These are phyloP conservation scores for Plasmodium yoelii DNA, from an alignment of 169 alveolate species.

Conservation along the genomic window DNA sequence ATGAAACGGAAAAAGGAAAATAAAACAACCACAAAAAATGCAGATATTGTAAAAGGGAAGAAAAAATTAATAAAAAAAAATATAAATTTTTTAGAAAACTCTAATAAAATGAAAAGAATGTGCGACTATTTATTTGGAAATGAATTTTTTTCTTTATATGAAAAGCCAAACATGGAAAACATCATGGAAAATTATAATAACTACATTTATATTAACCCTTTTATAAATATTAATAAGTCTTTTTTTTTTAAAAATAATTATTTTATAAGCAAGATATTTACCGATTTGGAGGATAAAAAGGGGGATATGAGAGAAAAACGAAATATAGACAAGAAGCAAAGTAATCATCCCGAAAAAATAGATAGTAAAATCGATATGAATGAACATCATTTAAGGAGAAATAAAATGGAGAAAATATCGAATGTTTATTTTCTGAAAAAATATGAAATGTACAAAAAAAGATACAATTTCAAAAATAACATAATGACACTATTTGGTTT, in stretches of 20 bases:
- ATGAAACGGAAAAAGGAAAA: not conserved
- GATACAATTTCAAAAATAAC: conserved; percentile 32
- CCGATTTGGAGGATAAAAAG: not conserved
- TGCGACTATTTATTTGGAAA: conserved; percentile 13
- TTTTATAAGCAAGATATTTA: conserved; percentile 37
- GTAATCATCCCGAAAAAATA: too few relatives aligned
- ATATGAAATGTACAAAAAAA: conserved; percentile 23
- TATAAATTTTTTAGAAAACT: conserved; percentile 12
- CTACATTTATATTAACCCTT: conserved; percentile 48
- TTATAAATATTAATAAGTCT: conserved; percentile 14
- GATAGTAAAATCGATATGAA: not conserved
- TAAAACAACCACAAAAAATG: too few relatives aligned
- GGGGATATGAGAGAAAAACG: not conserved
- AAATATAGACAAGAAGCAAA: not conserved
- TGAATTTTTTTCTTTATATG: conserved; percentile 18
- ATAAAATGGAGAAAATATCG: conserved; percentile 1
- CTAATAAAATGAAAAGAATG: conserved; percentile 19
- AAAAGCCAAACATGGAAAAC: not conserved
- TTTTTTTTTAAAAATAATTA: conserved; percentile 42
- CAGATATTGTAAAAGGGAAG: not conserved
- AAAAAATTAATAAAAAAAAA: conserved; percentile 15
- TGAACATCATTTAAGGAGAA: not conserved
- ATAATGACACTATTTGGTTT: conserved; percentile 53
- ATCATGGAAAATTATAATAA: conserved; percentile 9
- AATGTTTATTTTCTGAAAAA: not conserved